Conservation (phyloP, 179 eudicot genomes). For the Beta macrorhiza region DNA sequence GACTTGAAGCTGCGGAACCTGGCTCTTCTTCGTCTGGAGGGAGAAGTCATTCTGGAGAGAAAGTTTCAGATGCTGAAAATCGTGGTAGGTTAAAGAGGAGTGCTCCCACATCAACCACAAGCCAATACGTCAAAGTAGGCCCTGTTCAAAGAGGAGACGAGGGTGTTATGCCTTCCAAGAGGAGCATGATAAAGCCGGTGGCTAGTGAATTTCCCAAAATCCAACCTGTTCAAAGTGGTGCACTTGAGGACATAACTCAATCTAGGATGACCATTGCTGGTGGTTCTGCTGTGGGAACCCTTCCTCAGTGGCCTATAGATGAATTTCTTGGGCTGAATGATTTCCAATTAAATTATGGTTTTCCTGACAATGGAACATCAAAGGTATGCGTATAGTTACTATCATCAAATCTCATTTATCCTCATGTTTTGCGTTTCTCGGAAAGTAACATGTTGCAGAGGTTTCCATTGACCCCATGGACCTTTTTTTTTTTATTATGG, state of each 20-base stretch:
- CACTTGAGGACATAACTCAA: constrained; percentile 44
- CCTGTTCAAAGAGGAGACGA: constrained; percentile 43
- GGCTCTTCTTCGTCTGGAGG: constrained; percentile 56
- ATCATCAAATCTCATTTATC: not conserved
- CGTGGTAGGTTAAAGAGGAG: constrained; percentile 35
- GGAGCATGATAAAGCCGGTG: constrained; percentile 35
- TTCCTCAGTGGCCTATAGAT: constrained; percentile 70
- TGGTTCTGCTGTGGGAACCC: constrained; percentile 57
- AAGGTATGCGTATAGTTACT: constrained; percentile 49
- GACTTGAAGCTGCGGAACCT: constrained; percentile 53
- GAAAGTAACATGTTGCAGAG: not conserved
- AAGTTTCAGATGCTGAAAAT: constrained; percentile 45
- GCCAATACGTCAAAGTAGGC: constrained; percentile 31
- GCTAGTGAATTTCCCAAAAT: constrained; percentile 38
- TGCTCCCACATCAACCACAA: constrained; percentile 32
- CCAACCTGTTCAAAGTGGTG: constrained; percentile 38
- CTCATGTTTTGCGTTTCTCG: not conserved
- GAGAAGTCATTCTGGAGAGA: constrained; percentile 49
- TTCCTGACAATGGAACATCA: constrained; percentile 51
- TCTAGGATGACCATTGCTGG: constrained; percentile 49
- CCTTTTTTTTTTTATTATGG: not conserved
- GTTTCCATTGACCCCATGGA: not conserved
- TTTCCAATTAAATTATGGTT: constrained; percentile 49
- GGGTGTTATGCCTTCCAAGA: constrained; percentile 36
- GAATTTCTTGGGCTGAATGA: constrained; percentile 61